Evolutionary conservation across 768 basidiomycete species (phyloP), one percentile per base, ranked within the genome.

Genomic region (Cyclocybe cylindracea): DNA sequence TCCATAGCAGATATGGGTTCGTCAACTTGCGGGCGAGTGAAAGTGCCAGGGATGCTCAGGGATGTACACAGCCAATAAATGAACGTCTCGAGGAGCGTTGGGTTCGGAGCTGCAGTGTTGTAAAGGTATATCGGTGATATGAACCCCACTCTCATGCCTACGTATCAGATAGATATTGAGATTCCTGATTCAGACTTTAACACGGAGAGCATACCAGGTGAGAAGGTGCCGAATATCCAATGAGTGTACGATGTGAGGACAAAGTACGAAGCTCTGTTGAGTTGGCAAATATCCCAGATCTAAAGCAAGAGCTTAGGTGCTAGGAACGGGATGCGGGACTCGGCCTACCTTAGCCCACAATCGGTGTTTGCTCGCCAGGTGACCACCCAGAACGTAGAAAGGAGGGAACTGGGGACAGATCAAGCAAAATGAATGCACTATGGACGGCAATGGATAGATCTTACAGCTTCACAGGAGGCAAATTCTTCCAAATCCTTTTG

Each of bases 181-280:
- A 31, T 36, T n/a, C 39, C 18, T 39, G 19, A 19, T 13, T 19
- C 14, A 10, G 16, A 29, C 24, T 33, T 29, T 42, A n/a, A 18
- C 9, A 33, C 13, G 11, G n/a, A 5, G 24, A 36, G 39, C 54
- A 44, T 62, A 83, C 84, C 80, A 60, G 66, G 63, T n/a, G 82
- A 81, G 60, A 85, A 85, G 16, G 70, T 75, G 4, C 84, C 84
- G 57, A 85, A 85, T 5, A 78, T 69, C 84, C 84, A 86, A 11
- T 79, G 74, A 41, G 77, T 73, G 59, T 84, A 86, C 3, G 79
- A 79, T 5, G 83, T 84, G 46, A 86, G 59, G 11, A 84, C 75
- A 46, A 85, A 86, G 73, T 78, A 83, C 29, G 71, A 78, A 3
- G 76, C 75, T 19, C 74, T 70, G 54, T 69, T 70, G 37, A 67